Conservation (phyloP, 2,329 filamentous ascomycete species). For the Aspergillus fijiensis region DNA sequence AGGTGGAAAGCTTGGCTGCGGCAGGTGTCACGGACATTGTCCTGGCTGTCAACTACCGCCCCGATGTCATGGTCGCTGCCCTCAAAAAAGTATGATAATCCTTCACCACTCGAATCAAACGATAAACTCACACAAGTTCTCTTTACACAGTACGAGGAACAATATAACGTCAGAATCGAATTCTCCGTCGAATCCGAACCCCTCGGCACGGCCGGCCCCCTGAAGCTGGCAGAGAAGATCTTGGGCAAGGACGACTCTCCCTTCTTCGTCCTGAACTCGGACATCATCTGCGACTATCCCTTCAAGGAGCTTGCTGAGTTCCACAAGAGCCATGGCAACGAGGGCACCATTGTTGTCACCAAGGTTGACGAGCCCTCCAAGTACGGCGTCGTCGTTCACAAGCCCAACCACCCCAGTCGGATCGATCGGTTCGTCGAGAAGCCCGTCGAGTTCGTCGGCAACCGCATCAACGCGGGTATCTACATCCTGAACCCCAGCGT, state of each 20-base stretch:
- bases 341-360: constrained; percentile 96
- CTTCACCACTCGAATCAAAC: not conserved
- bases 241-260: constrained; percentile 89
- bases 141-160: constrained; percentile 70
- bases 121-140: constrained; percentile 5
- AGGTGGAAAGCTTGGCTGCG: constrained; percentile 89
- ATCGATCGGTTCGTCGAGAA: constrained; percentile 99
- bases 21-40: constrained; percentile 97
- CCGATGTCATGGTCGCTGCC: constrained; percentile 94
- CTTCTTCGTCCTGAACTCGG: constrained; percentile 98
- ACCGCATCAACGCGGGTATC: constrained; percentile 97
- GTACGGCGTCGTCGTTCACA: constrained; percentile 98
- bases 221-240: constrained; percentile 92
- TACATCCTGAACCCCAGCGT: constrained; percentile 96
- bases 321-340: constrained; percentile 88
- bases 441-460: constrained; percentile 96
- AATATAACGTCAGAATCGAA: constrained; percentile 92
- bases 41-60: constrained; percentile 96
- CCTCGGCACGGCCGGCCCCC: constrained; percentile 87
- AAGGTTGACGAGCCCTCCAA: constrained; percentile 99
- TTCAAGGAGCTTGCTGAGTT: constrained; percentile 87
- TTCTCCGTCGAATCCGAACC: constrained; percentile 97
- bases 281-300: constrained; percentile 97
- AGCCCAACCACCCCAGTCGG: constrained; percentile 81
- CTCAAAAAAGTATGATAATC: constrained; percentile 71